phyloP scores from a whole-genome alignment of 1,139 yeast genomes.

The Taphrina deformans region DNA sequence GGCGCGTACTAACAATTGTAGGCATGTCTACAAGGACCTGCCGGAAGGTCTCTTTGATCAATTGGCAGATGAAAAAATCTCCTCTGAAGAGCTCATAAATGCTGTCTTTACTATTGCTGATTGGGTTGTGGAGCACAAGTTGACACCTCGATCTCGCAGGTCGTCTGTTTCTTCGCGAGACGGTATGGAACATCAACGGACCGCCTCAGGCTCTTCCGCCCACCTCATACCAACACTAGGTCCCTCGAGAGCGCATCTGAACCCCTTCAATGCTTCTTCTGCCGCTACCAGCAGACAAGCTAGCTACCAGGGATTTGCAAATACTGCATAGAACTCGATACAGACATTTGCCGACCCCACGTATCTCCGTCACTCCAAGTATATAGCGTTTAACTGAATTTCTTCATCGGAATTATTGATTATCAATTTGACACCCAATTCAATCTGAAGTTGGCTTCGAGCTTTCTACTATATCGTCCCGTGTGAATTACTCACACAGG shows the following conservation, averaged over 20 bases:
- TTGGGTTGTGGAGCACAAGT: conserved; percentile 24
- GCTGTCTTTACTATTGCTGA: conserved; percentile 17
- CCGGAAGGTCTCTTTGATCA: conserved; percentile 26
- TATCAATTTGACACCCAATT: too few species aligned
- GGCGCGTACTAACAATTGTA: background rate
- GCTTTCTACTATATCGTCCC: too few species aligned
- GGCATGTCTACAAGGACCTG: conserved; percentile 16
- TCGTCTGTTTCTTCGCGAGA: conserved; percentile 10
- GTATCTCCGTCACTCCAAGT: background rate
- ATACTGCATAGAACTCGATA: background rate
- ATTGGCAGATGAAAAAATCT: background rate
- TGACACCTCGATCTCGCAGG: conserved; percentile 10
- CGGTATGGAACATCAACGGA: conserved; percentile 2
- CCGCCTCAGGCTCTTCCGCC: conserved; percentile 1
- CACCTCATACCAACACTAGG: background rate
- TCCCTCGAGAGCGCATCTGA: background rate
- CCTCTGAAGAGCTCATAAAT: background rate
- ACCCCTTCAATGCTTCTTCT: background rate
- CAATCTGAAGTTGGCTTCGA: too few species aligned
- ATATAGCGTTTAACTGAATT: too few species aligned
- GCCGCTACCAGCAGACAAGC: conserved; percentile 13
- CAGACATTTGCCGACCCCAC: background rate
- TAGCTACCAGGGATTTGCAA: background rate
- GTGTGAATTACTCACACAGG: too few species aligned
- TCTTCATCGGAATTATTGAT: too few species aligned